Evolutionary conservation across 306 rosid genomes (phyloP), one percentile per base, ranked within the genome.

Genomic region (Trifolium subterraneum): DNA sequence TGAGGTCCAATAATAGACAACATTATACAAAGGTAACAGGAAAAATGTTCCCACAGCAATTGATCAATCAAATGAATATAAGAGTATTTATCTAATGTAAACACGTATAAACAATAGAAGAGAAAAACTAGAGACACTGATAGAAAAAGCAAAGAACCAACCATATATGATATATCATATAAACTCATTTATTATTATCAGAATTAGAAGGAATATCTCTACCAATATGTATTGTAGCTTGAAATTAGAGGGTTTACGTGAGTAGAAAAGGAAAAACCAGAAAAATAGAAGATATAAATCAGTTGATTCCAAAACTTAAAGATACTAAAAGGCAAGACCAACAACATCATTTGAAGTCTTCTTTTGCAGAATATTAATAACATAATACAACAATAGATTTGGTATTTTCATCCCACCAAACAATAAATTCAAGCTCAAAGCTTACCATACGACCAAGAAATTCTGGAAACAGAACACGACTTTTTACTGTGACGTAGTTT

Each of bases 401-500:
- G 14, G 51, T 64, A 48, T 22, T 69, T 75, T 65, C 54, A 79
- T 68, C 16, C 38, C 19, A 23, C 48, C 13, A 56, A 47, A 78
- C 78, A 50, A 62, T 20, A 51, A 52, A 67, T 20, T 71, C 48
- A 65, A 55, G 31, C 52, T 66, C 70, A 60, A 76, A 70, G 55
- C 93, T 72, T 87, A 94, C 99, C 99, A 95, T 95, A 42, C 99
- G 98, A 68, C 99, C 98, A 79, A 96, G 98, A 73, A 92, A 95
- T 78, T 95, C 99, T 29, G 99, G 99, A 85, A 82, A 80, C 39
- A 92, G 78, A 47, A 92, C 92, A 51, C 97, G 96, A 71, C 65
- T 86, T 88, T 90, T 95, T 59, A 84, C 86, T 27, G 87, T 87
- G 79, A 95, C 89, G 27, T 95, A 95, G 59, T 84, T 88, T 65